phyloP scores from a whole-genome alignment of 441 rosid species.

The Mallotus japonicus region DNA sequence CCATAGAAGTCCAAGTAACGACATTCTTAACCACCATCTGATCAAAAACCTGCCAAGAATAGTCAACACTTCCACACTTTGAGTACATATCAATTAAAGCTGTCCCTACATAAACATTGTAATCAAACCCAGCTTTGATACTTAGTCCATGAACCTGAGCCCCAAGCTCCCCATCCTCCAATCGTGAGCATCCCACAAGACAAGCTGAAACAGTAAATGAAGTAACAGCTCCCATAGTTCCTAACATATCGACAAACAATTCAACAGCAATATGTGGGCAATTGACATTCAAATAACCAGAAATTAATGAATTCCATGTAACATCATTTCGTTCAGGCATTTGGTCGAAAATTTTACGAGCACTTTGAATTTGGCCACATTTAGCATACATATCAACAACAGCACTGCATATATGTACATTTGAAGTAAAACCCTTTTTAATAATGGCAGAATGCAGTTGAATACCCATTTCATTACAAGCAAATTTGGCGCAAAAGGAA shows the following conservation, averaged over 20 bases:
- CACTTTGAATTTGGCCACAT: conserved; percentile 18
- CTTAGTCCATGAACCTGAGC: conserved; percentile 32
- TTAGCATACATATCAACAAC: conserved; percentile 31
- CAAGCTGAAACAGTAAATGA: conserved; percentile 20
- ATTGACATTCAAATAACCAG: conserved; percentile 36
- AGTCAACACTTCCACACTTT: conserved; percentile 26
- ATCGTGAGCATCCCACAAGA: conserved; percentile 32
- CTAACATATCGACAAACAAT: conserved; percentile 32
- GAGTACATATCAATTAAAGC: conserved; percentile 38
- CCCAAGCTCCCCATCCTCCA: conserved; percentile 28
- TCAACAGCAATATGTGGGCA: conserved; percentile 40
- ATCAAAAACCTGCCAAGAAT: conserved; percentile 30
- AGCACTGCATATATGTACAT: conserved; percentile 32
- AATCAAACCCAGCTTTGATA: conserved; percentile 37
- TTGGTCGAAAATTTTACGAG: conserved; percentile 41
- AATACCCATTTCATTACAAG: conserved; percentile 21
- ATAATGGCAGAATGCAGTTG: conserved; percentile 30
- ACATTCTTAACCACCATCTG: conserved; percentile 27
- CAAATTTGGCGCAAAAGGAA: conserved; percentile 28
- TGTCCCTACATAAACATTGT: conserved; percentile 35
- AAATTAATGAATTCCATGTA: conserved; percentile 65
- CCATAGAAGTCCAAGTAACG: conserved; percentile 39
- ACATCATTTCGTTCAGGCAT: conserved; percentile 49
- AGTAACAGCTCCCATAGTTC: conserved; percentile 17
- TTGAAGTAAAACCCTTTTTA: conserved; percentile 33